Evolutionary conservation across 257 asterid genomes (phyloP).

Genomic region (Knoxia roxburghii): DNA sequence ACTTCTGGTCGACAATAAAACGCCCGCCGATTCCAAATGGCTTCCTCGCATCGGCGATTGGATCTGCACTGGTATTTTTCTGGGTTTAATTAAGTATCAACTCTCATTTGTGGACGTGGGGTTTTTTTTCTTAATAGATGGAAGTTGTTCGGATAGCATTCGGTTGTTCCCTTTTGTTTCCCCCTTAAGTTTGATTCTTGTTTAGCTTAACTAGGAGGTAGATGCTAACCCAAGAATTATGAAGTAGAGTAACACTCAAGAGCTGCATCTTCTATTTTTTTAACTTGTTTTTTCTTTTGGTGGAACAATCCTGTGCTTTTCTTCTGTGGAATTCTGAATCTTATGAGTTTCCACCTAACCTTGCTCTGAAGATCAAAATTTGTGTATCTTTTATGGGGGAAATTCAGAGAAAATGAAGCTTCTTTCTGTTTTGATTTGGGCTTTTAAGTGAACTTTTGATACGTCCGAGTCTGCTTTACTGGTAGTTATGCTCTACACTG

Average conservation of each 20-base stretch:
- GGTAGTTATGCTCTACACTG: not conserved
- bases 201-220: not conserved
- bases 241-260: too few relatives aligned
- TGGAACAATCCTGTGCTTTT: too few relatives aligned
- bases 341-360: not conserved
- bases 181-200: too few relatives aligned
- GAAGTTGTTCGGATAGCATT: not conserved
- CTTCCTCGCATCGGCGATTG: slow-evolving; percentile 94
- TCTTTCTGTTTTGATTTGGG: not conserved
- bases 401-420: not conserved
- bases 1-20: slow-evolving; percentile 65
- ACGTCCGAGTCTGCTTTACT: not conserved
- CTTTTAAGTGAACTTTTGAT: not conserved
- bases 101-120: not conserved
- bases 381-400: not conserved
- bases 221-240: too few relatives aligned
- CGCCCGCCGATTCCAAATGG: slow-evolving; percentile 88
- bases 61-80: slow-evolving; percentile 75
- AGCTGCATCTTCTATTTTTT: not conserved
- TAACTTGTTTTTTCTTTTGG: too few relatives aligned
- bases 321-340: not conserved
- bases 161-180: too few relatives aligned
- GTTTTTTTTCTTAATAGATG: too few relatives aligned
- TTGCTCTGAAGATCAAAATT: not conserved
- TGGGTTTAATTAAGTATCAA: not conserved